Conservation (phyloP, 768 basidiomycete genomes). For the Lentinus brumalis region DNA sequence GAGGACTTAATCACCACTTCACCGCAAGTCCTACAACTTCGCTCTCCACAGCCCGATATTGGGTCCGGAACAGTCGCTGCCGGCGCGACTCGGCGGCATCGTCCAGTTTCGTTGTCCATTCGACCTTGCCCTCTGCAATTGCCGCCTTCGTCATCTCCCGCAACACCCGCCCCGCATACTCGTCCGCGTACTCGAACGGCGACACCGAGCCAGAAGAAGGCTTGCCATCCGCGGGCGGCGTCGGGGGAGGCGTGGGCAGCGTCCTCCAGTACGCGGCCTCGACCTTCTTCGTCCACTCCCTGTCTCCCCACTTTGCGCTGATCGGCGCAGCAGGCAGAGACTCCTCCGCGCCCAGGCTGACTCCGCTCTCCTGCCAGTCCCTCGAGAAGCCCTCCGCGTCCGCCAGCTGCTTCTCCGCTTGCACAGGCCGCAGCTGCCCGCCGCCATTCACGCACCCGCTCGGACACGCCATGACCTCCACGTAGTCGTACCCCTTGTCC, state of each 20-base stretch:
- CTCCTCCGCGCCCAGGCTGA: slow-evolving; percentile 34
- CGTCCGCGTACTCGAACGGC: slow-evolving; percentile 33
- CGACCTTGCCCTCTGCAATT: background rate
- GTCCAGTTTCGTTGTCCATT: slow-evolving; percentile 44
- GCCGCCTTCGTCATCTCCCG: background rate
- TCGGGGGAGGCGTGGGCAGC: slow-evolving; percentile 48
- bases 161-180: slow-evolving; percentile 40
- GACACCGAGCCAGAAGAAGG: background rate
- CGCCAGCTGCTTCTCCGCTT: slow-evolving; percentile 6
- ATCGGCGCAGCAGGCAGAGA: slow-evolving; percentile 33
- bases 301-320: slow-evolving; percentile 77
- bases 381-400: slow-evolving; percentile 71
- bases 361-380: slow-evolving; percentile 62
- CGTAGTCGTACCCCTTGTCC: slow-evolving; percentile 76
- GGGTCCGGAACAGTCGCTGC: slow-evolving; percentile 65
- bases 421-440: slow-evolving; percentile 65
- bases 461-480: slow-evolving; percentile 99
- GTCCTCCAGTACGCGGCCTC: slow-evolving; percentile 82
- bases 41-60: slow-evolving; percentile 84
- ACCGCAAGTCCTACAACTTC: slow-evolving; percentile 63
- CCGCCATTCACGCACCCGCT: slow-evolving; percentile 97
- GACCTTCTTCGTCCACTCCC: slow-evolving; percentile 79
- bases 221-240: slow-evolving; percentile 30
- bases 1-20: slow-evolving; percentile 20
- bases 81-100: slow-evolving; percentile 45